Percentiles rank a stretch among this genome's conserved stretches.
Evolutionary conservation across 2,329 filamentous ascomycete genomes (phyloP).

Genomic region (Colletotrichum tamarilloi): DNA sequence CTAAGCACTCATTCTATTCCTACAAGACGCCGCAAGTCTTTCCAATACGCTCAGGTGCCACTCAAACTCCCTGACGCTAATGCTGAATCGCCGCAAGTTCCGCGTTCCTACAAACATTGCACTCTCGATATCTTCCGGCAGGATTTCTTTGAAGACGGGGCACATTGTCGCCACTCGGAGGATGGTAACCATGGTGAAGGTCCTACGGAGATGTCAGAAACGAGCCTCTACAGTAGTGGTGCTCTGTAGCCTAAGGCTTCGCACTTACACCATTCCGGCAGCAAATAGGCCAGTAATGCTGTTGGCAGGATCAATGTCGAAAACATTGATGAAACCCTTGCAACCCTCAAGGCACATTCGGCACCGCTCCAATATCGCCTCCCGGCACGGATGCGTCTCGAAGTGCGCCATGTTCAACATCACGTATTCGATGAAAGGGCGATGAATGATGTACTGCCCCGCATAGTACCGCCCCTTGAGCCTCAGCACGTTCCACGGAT

Average conservation of each 20-base stretch:
- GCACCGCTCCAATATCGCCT: conserved; percentile 38
- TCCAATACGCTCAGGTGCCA: conserved; percentile 39
- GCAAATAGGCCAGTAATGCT: conserved; percentile 43
- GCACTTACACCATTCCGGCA: conserved; percentile 44
- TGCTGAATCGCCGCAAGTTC: conserved; percentile 39
- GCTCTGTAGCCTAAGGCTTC: no score
- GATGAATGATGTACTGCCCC: conserved; percentile 45
- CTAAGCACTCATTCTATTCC: not conserved
- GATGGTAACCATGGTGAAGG: conserved; percentile 42
- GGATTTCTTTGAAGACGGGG: conserved; percentile 28
- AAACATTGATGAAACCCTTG: conserved; percentile 43
- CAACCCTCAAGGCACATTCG: conserved; percentile 41
- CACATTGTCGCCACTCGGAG: conserved; percentile 38
- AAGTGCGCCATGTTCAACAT: conserved; percentile 41
- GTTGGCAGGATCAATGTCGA: conserved; percentile 41
- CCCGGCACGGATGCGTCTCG: conserved; percentile 39
- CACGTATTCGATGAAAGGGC: conserved; percentile 44
- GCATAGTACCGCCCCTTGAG: conserved; percentile 44
- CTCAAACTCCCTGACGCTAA: conserved; percentile 38
- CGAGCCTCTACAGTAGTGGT: not conserved
- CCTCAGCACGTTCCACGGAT: conserved; percentile 44
- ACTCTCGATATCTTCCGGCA: conserved; percentile 37
- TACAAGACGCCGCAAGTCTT: conserved; percentile 32
- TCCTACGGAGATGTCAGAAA: conserved; percentile 29
- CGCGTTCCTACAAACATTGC: conserved; percentile 36